Conservation (phyloP, 2,329 filamentous ascomycete species). For the Xylogone sp. region DNA sequence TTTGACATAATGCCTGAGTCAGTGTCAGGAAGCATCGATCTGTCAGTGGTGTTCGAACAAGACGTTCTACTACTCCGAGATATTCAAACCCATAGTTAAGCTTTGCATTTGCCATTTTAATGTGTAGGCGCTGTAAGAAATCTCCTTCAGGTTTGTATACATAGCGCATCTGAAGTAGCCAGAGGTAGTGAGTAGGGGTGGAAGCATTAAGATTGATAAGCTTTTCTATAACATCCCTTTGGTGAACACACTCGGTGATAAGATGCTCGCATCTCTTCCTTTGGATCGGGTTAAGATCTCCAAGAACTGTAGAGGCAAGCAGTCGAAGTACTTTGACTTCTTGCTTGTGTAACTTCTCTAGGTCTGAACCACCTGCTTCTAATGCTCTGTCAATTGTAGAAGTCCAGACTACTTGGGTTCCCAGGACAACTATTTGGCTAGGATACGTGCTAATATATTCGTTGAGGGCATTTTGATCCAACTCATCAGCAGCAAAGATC, state of each 20-base stretch:
- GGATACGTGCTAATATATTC: conserved; percentile 83
- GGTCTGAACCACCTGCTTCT: conserved; percentile 62
- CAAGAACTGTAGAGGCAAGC: conserved; percentile 83
- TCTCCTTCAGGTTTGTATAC: conserved; percentile 82
- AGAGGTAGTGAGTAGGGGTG: conserved; percentile 77
- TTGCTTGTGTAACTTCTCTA: conserved; percentile 71
- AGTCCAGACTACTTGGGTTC: conserved; percentile 92
- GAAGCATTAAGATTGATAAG: conserved; percentile 72
- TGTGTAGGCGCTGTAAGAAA: conserved; percentile 73
- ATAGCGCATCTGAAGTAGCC: conserved; percentile 97
- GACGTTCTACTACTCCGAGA: conserved; percentile 89
- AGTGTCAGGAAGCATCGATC: conserved; percentile 98
- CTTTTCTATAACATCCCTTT: conserved; percentile 89
- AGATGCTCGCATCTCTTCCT: conserved; percentile 98
- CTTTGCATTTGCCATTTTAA: conserved; percentile 96
- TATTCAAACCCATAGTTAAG: conserved; percentile 98
- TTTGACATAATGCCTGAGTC: conserved; percentile 91
- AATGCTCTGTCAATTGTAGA: conserved; percentile 78
- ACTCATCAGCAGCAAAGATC: conserved; percentile 67
- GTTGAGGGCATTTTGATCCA: conserved; percentile 68
- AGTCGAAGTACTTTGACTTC: conserved; percentile 82
- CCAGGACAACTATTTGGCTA: conserved; percentile 92
- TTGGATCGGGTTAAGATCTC: conserved; percentile 80
- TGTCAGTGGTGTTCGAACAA: conserved; percentile 93
- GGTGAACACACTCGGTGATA: conserved; percentile 98